Percentiles rank a stretch among this genome's conserved stretches.
phyloP scores from a whole-genome alignment of 176 grass and related monocot species.

The Calamus simplicifolius region DNA sequence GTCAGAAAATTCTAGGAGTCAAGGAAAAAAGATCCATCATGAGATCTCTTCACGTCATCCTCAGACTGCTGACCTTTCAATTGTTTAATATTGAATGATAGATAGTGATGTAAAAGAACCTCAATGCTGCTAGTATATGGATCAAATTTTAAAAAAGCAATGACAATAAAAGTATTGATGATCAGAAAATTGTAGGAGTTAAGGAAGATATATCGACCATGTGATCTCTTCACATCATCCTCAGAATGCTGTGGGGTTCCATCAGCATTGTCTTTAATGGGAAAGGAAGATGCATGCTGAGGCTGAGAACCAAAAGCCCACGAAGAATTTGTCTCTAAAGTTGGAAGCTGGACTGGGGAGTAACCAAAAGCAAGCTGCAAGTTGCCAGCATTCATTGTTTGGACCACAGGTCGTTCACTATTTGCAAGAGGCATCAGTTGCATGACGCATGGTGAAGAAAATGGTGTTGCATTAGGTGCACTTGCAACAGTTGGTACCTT shows the following conservation, averaged over 20 bases:
- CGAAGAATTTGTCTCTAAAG: slow-evolving; percentile 82
- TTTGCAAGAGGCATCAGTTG: slow-evolving; percentile 51
- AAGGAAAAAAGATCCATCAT: slow-evolving; percentile 30
- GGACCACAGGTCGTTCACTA: slow-evolving; percentile 26
- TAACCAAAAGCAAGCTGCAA: slow-evolving; percentile 80
- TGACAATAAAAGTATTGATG: too few species aligned
- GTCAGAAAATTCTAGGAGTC: neutral
- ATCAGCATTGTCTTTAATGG: slow-evolving; percentile 32
- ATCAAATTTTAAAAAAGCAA: too few species aligned
- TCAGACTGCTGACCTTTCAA: slow-evolving; percentile 15
- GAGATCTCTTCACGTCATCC: slow-evolving; percentile 46
- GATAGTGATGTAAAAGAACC: too few species aligned
- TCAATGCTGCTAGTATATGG: too few species aligned
- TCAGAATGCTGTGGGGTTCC: slow-evolving; percentile 26
- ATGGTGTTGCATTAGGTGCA: slow-evolving; percentile 28
- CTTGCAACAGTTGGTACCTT: slow-evolving; percentile 33
- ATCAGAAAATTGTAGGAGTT: neutral
- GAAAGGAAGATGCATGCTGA: slow-evolving; percentile 31
- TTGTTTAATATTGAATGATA: too few species aligned
- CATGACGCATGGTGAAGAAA: slow-evolving; percentile 33
- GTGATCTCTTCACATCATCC: slow-evolving; percentile 46
- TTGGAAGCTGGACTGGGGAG: slow-evolving; percentile 64
- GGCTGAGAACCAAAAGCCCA: slow-evolving; percentile 65
- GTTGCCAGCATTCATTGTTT: slow-evolving; percentile 17
- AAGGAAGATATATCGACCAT: slow-evolving; percentile 34